phyloP scores from a whole-genome alignment of 768 basidiomycete genomes.

The Rubroboletus pulcherrimus region DNA sequence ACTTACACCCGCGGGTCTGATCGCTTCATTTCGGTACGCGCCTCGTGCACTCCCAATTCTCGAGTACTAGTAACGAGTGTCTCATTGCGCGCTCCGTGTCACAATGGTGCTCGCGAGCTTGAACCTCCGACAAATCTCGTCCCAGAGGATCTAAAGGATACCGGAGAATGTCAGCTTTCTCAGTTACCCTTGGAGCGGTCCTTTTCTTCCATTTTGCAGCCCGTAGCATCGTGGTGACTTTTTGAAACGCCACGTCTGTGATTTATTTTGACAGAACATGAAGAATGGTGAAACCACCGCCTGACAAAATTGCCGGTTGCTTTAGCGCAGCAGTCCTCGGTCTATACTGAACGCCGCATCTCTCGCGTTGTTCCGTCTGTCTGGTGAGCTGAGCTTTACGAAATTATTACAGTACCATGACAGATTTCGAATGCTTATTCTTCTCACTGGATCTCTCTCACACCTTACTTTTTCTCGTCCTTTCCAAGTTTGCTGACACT shows the following conservation, averaged over 20 bases:
- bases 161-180: not conserved
- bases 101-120: not conserved
- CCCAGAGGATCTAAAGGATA: not conserved
- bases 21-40: conserved; percentile 17
- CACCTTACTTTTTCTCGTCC: conserved; percentile 3
- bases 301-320: conserved; percentile 21
- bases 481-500: not conserved
- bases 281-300: not conserved
- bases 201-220: not conserved
- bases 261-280: conserved; percentile 6
- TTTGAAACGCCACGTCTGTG: conserved; percentile 4
- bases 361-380: conserved; percentile 17
- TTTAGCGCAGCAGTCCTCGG: conserved; percentile 10
- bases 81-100: conserved; percentile 2
- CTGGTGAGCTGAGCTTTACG: conserved; percentile 29
- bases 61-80: conserved; percentile 4
- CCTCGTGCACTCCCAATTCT: conserved; percentile 24
- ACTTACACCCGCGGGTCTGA: conserved; percentile 34
- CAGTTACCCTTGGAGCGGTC: not conserved
- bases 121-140: not conserved
- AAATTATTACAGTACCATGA: conserved; percentile 29
- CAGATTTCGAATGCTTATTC: conserved; percentile 12
- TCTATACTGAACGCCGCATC: conserved; percentile 10
- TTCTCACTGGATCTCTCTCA: conserved; percentile 6
- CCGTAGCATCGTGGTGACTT: not conserved